Evolutionary conservation across 2,329 filamentous ascomycete genomes (phyloP).

Genomic region (Colletotrichum phormii): DNA sequence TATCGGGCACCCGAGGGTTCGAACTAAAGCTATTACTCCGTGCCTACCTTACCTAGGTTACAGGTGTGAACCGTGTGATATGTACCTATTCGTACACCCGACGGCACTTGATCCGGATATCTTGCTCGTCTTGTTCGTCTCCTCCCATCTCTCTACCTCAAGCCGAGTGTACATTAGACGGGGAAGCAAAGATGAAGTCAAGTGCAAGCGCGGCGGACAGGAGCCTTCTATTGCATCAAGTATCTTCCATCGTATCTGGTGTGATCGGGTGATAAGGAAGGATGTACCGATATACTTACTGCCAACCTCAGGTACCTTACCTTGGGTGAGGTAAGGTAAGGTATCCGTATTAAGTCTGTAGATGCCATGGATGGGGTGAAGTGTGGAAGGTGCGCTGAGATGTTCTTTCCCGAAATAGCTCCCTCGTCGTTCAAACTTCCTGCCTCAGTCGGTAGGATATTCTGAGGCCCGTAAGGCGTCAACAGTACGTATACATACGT

Average conservation of each 20-base stretch:
- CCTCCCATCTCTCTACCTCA: background rate
- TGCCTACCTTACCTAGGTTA: background rate
- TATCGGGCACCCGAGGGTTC: background rate
- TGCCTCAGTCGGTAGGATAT: background rate
- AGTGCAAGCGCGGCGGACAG: background rate
- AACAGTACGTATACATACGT: background rate
- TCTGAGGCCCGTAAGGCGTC: background rate
- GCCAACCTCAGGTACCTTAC: no score
- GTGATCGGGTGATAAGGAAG: background rate
- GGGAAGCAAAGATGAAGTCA: background rate
- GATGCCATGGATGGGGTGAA: no score
- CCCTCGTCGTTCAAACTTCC: background rate
- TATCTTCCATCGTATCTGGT: background rate
- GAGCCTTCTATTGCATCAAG: background rate
- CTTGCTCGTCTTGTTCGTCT: background rate
- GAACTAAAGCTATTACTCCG: background rate
- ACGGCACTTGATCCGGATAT: background rate
- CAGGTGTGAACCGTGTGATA: background rate
- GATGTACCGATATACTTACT: background rate
- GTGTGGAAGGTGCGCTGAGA: background rate
- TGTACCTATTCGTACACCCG: no score
- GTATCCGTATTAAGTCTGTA: no score
- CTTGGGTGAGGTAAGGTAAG: no score
- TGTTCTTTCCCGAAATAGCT: background rate
- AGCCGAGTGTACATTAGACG: background rate